Evolutionary conservation across 148 eudicot species (phyloP).

Genomic region (Amaranthus cruentus): DNA sequence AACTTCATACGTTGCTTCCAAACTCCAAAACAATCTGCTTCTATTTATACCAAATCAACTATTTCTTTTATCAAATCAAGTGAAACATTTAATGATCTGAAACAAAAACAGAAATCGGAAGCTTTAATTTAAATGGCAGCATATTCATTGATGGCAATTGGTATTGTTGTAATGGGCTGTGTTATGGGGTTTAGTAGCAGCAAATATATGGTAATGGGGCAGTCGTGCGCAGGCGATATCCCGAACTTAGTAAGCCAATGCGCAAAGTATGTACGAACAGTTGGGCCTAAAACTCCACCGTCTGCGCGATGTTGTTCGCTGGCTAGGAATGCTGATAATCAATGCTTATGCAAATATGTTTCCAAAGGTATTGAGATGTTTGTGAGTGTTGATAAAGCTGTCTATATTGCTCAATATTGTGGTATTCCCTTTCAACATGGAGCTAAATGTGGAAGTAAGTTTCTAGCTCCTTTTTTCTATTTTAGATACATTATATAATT

Average conservation of each 20-base stretch:
- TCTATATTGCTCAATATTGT: slow-evolving; percentile 11
- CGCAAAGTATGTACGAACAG: slow-evolving; percentile 12
- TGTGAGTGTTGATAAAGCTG: slow-evolving; percentile 4
- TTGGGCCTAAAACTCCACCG: slow-evolving; percentile 3
- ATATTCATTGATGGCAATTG: not conserved
- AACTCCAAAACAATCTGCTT: too few species aligned
- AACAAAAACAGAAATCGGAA: too few species aligned
- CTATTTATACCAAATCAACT: too few species aligned
- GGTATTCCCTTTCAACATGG: slow-evolving; percentile 13
- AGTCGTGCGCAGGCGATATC: slow-evolving; percentile 6
- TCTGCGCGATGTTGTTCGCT: not conserved
- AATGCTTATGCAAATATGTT: slow-evolving; percentile 4
- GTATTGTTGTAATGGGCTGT: not conserved
- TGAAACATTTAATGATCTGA: too few species aligned
- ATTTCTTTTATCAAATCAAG: too few species aligned
- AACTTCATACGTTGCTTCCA: too few species aligned
- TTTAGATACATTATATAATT: too few species aligned
- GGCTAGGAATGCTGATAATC: not conserved
- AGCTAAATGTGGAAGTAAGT: slow-evolving; percentile 15
- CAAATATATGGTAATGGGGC: not conserved
- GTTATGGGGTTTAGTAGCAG: not conserved
- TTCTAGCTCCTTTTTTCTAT: not conserved
- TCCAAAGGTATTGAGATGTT: not conserved
- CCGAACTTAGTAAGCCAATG: slow-evolving; percentile 4
- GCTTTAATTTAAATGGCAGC: too few species aligned